Evolutionary conservation across 1,284 basidiomycete genomes (phyloP), one percentile per base, ranked within the genome.

Genomic region (Naganishia sp.): DNA sequence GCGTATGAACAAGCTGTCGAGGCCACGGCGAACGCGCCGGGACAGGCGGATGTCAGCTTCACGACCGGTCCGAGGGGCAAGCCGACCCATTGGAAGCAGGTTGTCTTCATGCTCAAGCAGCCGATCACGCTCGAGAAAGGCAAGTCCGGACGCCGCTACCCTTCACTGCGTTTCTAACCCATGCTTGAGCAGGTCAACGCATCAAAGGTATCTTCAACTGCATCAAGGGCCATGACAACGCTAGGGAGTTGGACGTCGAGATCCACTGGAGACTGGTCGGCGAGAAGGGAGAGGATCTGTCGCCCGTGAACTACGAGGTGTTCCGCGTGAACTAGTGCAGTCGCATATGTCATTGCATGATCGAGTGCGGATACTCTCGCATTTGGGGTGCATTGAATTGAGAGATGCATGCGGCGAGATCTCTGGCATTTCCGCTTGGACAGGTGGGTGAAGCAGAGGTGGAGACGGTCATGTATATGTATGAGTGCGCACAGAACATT

Each of bases 51-150:
- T 87, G 39, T 86, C 87, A 9, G 89, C 76, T 98, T 98, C 78
- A 95, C 92, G 70, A 99, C 95, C 0, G 92, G 93, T 0, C 93
- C 95, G 5, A 80, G 72, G 49, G 79, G 90, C 69, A 86, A 87
- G 55, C 87, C 90, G 25, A 99, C 95, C n/a, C 95, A 99, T 78
- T 99, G 95, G 95, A 95, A 95, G 78, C 95, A 99, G 77, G 94
- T 94, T 0, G 75, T 94, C 13, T 96, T 99, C 78, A 80, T 98
- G 70, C 82, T 99, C 69, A 84, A 86, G 64, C 86, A 93, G 60
- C 90, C 92, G 0, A 85, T 98, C 23, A 55, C 42, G n/a, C 87
- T 90, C 0, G 81, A 84, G 9, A 85, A 89, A 77, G 93, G 92
- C 88, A 66, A 61, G 84, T 76, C 16, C 31, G 36, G 57, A 54